phyloP scores from a whole-genome alignment of 2,329 filamentous ascomycete genomes.

The Metarhizium album region DNA sequence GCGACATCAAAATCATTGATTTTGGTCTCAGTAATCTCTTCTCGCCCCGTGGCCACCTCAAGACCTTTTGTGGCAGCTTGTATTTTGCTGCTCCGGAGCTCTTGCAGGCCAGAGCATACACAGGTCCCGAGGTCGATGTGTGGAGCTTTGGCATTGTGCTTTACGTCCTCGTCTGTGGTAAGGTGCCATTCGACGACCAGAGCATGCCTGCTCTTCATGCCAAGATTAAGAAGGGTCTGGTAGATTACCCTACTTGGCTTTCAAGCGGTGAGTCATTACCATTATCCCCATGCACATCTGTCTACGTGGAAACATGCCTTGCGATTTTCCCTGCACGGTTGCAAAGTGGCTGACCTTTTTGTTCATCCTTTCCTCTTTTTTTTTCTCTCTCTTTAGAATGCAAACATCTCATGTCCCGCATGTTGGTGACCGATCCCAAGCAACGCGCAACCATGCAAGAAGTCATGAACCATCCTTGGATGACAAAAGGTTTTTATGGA shows the following conservation, averaged over 20 bases:
- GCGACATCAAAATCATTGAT: conserved; percentile 98
- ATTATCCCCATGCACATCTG: background rate
- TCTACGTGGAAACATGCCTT: background rate
- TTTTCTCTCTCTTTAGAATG: conserved; percentile 76
- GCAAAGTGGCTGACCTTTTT: background rate
- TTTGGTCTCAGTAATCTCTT: conserved; percentile 97
- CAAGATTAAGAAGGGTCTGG: conserved; percentile 95
- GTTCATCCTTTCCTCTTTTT: too few species aligned
- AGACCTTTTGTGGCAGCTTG: conserved; percentile 94
- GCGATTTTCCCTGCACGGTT: background rate
- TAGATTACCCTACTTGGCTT: conserved; percentile 92
- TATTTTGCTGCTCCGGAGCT: conserved; percentile 97
- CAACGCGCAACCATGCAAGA: conserved; percentile 79
- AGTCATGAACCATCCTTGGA: conserved; percentile 93
- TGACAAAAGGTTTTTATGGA: conserved; percentile 79
- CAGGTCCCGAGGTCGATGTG: conserved; percentile 90
- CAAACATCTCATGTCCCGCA: conserved; percentile 80
- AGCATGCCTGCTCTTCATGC: conserved; percentile 97
- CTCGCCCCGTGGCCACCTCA: conserved; percentile 71
- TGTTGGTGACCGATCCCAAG: conserved; percentile 90
- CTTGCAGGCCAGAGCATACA: conserved; percentile 87
- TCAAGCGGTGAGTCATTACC: conserved; percentile 57
- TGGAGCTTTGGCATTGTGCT: conserved; percentile 99
- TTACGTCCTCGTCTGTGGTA: conserved; percentile 93
- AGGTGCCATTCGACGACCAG: conserved; percentile 97